phyloP scores from a whole-genome alignment of 345 rosid genomes.

The Citrus unshiu region DNA sequence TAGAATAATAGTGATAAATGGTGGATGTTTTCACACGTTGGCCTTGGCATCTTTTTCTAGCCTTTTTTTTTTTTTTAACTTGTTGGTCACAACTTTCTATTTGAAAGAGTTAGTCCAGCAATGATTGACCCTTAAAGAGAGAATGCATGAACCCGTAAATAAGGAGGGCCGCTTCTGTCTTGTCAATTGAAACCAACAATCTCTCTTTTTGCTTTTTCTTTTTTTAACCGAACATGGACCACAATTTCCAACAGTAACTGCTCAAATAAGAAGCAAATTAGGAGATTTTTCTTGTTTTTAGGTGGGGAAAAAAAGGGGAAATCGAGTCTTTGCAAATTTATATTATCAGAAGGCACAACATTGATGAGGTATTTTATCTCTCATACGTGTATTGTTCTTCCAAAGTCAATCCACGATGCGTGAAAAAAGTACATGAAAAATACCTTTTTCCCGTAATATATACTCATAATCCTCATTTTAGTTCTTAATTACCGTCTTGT shows the following conservation, averaged over 20 bases:
- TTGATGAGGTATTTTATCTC: not conserved
- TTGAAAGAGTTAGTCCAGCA: not conserved
- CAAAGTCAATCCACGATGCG: too few relatives aligned
- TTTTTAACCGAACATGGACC: too few relatives aligned
- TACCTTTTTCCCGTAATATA: too few relatives aligned
- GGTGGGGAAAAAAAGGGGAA: too few relatives aligned
- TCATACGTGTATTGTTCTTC: not conserved
- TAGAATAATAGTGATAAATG: not conserved
- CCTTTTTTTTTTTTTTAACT: not conserved
- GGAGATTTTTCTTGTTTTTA: too few relatives aligned
- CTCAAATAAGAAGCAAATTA: too few relatives aligned
- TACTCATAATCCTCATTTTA: too few relatives aligned
- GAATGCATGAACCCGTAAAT: constrained; percentile 13
- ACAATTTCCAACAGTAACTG: too few relatives aligned
- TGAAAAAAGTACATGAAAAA: too few relatives aligned
- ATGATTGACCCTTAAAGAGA: not conserved
- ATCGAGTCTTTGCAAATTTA: too few relatives aligned
- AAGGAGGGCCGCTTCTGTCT: constrained; percentile 4
- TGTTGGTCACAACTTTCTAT: not conserved
- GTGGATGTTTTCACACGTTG: not conserved
- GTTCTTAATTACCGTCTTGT: too few relatives aligned
- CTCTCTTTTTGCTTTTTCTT: not conserved
- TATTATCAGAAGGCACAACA: not conserved
- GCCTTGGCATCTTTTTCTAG: not conserved
- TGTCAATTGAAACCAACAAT: not conserved